Base-by-base conservation (phyloP, 805 yeast species). In the Lipomyces spencermartinsiae region DNA sequence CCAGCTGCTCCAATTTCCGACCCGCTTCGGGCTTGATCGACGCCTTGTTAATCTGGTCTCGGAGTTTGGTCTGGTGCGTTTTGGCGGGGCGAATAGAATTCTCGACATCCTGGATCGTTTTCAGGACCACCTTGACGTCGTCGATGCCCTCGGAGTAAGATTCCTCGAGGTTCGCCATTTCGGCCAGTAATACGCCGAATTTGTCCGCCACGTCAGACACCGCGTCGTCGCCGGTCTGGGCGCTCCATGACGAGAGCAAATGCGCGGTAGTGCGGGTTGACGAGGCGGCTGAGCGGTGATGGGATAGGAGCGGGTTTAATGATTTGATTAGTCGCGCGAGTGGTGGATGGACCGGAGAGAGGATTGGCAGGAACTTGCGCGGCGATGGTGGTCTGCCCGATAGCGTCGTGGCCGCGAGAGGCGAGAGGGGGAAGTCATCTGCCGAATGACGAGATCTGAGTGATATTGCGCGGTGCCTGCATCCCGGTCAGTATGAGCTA, bases 1-100 rank as follows among this genome's bases (percentile, higher is more conserved):
- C 96, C 78, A 92, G 83, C 66, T 91, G 87, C 64, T 87, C 85
- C 72, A 91, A 88, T 90, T 81, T 91, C 89, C 80, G 90, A 16
- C 55, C 37, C 6, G 31, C 25, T 2, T 34, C 39, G 4, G 61
- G 61, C 14, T 37, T 29, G 12, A 37, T 16, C 7, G 46, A 22
- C 6, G 64, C 63, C 39, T 63, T 62, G 49, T 94, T 95, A 77
- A 91, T 90, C 81, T 90, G 89, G 78, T 91, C 95, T 71, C 94
- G 89, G 76, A 91, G 89, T 80, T 89, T 90, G 76, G 87, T 89
- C 83, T 90, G 91, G 80, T 94, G 87, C 80, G 91, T 55, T 81
- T 95, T 85, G 62, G 93, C 87, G 58, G 97, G 97, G 81, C 90
- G 95, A 62, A 92, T 94, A 60, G 94, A 89, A 67, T 89, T 89